Percentiles rank a stretch among this genome's conserved stretches.
Conservation (phyloP, 495 filamentous ascomycete species). For the Daldinia decipiens region DNA sequence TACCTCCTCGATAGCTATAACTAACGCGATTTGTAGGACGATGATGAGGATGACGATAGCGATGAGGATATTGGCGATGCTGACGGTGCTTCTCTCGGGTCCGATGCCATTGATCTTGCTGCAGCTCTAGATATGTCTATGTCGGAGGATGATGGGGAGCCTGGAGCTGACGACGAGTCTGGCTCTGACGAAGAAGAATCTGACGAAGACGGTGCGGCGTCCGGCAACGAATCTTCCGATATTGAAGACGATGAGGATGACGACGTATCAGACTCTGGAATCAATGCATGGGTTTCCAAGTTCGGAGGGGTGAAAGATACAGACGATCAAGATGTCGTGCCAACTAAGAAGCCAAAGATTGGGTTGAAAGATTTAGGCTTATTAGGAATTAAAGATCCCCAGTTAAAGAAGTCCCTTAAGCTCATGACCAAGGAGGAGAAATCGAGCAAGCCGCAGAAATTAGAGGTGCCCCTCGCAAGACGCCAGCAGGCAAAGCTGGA, state of each 20-base stretch:
- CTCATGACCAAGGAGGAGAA: slow-evolving; percentile 67
- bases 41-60: slow-evolving; percentile 44
- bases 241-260: slow-evolving; percentile 61
- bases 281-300: slow-evolving; percentile 72
- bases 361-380: slow-evolving; percentile 81
- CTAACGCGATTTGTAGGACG: slow-evolving; percentile 45
- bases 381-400: slow-evolving; percentile 75
- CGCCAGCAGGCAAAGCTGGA: slow-evolving; percentile 90
- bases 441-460: slow-evolving; percentile 68
- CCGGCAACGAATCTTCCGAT: slow-evolving; percentile 55
- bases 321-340: slow-evolving; percentile 41
- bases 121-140: slow-evolving; percentile 78
- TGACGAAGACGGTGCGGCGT: slow-evolving; percentile 56
- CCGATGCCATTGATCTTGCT: slow-evolving; percentile 86
- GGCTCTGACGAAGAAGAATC: slow-evolving; percentile 63
- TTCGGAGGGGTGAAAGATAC: slow-evolving; percentile 60
- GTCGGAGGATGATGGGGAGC: slow-evolving; percentile 58
- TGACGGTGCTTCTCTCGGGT: slow-evolving; percentile 69
- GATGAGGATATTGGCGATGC: slow-evolving; percentile 70
- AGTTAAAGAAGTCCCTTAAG: slow-evolving; percentile 81
- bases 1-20: slow-evolving; percentile 27
- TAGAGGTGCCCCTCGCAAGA: slow-evolving; percentile 86
- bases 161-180: slow-evolving; percentile 49
- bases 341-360: slow-evolving; percentile 70
- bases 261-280: slow-evolving; percentile 68